Base-by-base conservation (phyloP, 805 yeast genomes). In the Wickerhamia fluorescens region DNA sequence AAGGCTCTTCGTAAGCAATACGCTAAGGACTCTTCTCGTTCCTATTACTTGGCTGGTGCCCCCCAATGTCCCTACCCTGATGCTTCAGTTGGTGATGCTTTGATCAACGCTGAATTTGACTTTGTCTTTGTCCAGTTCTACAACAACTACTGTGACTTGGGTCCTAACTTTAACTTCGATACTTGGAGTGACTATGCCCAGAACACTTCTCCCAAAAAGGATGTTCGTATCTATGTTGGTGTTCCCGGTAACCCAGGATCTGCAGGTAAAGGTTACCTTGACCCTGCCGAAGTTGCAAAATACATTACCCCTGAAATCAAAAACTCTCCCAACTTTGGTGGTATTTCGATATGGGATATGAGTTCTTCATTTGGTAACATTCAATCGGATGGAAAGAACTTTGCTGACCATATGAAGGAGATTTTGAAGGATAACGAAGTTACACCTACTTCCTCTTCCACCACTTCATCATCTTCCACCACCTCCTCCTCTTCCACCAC, bases 51-150 rank as follows among this genome's bases (percentile, higher is more conserved):
- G 25, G 75, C 94, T 30, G 94, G 95, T 40, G 89, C 96, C 38
- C 96, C 96, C 13, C 95, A 86, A 61, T 87, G 96, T 61, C 79
- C 75, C 15, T 81, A 77, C 52, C 95, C 95, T 12, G 96, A 87
- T 59, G 78, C 40, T 7, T 42, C 45, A 14, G 39, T 51, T 13
- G 53, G 53, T 14, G 42, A 37, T 14, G 37, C 51, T 15, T 37
- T 56, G 25, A 30, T 39, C 73, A 27, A 68, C 56, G 75, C 84
- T 7, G 63, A 72, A 22, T 64, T 87, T 41, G 95, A 87, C 56
- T 85, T 75, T 53, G 81, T 85, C 4, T 85, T 83, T 49, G 68
- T 87, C 40, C 95, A 86, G 60, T 87, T 87, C 60, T 86, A 86
- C 70, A 87, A 87, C 71, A 87, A 87, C 59, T 68, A 78, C 49